phyloP scores from a whole-genome alignment of 768 basidiomycete genomes.

The Russula griseocarnosa region DNA sequence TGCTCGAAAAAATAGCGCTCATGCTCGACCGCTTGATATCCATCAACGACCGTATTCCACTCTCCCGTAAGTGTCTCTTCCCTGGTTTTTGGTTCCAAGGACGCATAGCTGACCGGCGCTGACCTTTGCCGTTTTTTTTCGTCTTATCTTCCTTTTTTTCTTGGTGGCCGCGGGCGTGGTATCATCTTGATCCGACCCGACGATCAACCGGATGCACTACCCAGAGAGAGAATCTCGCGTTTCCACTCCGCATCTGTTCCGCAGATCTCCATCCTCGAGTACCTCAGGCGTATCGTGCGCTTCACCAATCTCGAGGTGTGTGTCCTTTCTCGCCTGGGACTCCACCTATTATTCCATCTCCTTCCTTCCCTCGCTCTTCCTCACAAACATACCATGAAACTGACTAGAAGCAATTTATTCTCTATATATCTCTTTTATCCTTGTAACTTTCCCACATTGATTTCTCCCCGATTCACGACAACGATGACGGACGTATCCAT shows the following conservation, averaged over 20 bases:
- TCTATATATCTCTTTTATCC: neutral
- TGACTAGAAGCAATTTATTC: neutral
- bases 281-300: slow-evolving; percentile 87
- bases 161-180: neutral
- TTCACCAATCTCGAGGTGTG: slow-evolving; percentile 95
- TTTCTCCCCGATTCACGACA: neutral
- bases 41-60: slow-evolving; percentile 94
- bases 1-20: slow-evolving; percentile 54
- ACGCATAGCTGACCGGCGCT: slow-evolving; percentile 16
- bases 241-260: slow-evolving; percentile 95
- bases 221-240: slow-evolving; percentile 83
- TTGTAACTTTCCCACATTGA: neutral
- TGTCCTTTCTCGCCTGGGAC: slow-evolving; percentile 15
- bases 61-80: slow-evolving; percentile 56
- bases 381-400: neutral
- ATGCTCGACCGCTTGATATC: slow-evolving; percentile 94
- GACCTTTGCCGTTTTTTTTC: neutral
- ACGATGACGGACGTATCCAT: neutral
- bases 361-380: slow-evolving; percentile 3
- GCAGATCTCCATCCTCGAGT: slow-evolving; percentile 83
- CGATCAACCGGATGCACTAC: slow-evolving; percentile 1
- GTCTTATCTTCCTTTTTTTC: neutral
- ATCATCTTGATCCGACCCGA: slow-evolving; percentile 4
- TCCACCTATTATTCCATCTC: slow-evolving; percentile 14
- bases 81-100: slow-evolving; percentile 25